A percentile compares a stretch with the other conserved stretches of the same genome.
phyloP scores from a whole-genome alignment of 169 alveolate genomes.

The Plasmodium ovale region DNA sequence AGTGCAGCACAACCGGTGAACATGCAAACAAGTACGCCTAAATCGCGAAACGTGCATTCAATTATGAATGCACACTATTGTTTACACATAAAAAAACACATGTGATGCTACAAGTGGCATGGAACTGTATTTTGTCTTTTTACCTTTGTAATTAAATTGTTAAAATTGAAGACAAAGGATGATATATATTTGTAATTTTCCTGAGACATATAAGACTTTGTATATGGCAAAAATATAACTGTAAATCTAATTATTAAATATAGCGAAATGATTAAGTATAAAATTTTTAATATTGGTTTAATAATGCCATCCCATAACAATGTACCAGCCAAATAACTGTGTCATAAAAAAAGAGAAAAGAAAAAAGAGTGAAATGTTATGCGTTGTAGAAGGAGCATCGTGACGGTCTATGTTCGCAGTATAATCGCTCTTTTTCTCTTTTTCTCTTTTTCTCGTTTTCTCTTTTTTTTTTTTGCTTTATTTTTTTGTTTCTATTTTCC shows the following conservation, averaged over 20 bases:
- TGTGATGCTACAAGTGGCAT: background rate
- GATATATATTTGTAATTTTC: constrained; percentile 60
- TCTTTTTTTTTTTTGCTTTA: background rate
- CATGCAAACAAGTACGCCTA: too few relatives aligned
- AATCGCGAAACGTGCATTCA: too few relatives aligned
- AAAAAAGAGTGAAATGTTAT: background rate
- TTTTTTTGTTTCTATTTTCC: background rate
- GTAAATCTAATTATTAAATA: constrained; percentile 26
- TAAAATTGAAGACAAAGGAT: constrained; percentile 17
- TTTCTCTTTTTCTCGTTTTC: background rate
- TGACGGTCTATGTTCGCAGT: background rate
- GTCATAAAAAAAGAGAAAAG: constrained; percentile 11
- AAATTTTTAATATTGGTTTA: constrained; percentile 58
- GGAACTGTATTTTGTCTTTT: background rate
- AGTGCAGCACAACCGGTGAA: too few relatives aligned
- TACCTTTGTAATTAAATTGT: constrained; percentile 59
- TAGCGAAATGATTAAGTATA: constrained; percentile 51
- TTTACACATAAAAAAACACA: too few relatives aligned
- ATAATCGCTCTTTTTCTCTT: background rate
- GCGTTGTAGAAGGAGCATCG: background rate
- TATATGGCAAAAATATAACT: constrained; percentile 62
- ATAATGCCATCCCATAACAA: constrained; percentile 70
- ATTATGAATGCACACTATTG: too few relatives aligned
- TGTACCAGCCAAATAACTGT: constrained; percentile 37
- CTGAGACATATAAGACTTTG: constrained; percentile 59